These are phyloP conservation scores for Microdochium paspali DNA, from an alignment of 2,329 filamentous ascomycete species.

Conservation along the genomic window DNA sequence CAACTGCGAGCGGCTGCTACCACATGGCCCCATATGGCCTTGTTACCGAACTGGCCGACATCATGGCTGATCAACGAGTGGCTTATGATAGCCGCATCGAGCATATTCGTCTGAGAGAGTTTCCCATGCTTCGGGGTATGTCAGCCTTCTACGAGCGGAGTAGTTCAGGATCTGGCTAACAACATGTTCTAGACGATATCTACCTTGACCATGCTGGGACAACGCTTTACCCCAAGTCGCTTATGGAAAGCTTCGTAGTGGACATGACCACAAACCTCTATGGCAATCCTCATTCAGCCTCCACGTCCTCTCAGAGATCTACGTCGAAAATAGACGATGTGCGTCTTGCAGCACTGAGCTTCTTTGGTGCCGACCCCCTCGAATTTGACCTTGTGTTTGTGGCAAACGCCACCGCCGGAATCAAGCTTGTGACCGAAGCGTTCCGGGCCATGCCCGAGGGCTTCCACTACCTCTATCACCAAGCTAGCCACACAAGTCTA, in stretches of 20 bases:
- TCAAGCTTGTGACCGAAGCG: slow-evolving; percentile 61
- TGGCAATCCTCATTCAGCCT: slow-evolving; percentile 88
- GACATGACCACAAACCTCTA: slow-evolving; percentile 74
- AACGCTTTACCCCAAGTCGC: slow-evolving; percentile 70
- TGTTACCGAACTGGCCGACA: slow-evolving; percentile 6
- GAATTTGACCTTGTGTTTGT: slow-evolving; percentile 72
- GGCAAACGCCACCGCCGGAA: slow-evolving; percentile 51
- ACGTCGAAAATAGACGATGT: slow-evolving; percentile 68
- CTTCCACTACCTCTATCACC: slow-evolving; percentile 76
- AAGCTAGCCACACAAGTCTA: slow-evolving; percentile 77
- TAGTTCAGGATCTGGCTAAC: too few species aligned
- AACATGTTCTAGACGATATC: slow-evolving; percentile 46
- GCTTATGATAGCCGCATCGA: slow-evolving; percentile 53
- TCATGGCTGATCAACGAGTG: slow-evolving; percentile 13
- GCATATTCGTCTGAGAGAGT: slow-evolving; percentile 48
- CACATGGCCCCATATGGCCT: too few species aligned
- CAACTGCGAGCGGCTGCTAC: too few species aligned
- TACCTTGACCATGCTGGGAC: slow-evolving; percentile 96
- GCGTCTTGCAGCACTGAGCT: slow-evolving; percentile 58
- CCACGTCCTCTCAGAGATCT: slow-evolving; percentile 68
- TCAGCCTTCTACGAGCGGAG: too few species aligned
- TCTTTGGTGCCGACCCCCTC: slow-evolving; percentile 73
- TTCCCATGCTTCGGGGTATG: slow-evolving; percentile 60
- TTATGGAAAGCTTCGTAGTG: slow-evolving; percentile 70
- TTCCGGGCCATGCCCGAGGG: slow-evolving; percentile 60